phyloP scores from a whole-genome alignment of 768 basidiomycete species.

The Cyathus striatus region DNA sequence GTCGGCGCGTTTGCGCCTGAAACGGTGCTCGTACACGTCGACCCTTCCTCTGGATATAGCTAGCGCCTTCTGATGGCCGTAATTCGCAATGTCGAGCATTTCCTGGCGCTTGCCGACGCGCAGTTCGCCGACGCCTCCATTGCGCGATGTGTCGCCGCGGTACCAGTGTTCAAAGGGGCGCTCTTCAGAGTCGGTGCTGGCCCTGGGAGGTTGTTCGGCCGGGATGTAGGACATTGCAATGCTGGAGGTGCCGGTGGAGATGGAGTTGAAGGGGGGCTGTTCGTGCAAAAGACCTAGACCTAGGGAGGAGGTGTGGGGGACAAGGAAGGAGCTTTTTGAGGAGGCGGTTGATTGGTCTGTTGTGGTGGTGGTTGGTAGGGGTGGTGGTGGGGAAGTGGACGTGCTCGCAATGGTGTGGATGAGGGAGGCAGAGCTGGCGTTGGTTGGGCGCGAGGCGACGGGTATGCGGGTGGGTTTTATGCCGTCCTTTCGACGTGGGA shows the following conservation, averaged over 20 bases:
- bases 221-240: slow-evolving; percentile 22
- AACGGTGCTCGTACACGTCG: slow-evolving; percentile 16
- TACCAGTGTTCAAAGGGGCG: slow-evolving; percentile 89
- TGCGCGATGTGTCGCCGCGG: slow-evolving; percentile 78
- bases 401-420: slow-evolving; percentile 8
- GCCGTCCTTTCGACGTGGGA: slow-evolving; percentile 40
- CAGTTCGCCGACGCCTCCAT: slow-evolving; percentile 85
- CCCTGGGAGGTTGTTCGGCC: slow-evolving; percentile 39
- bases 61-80: slow-evolving; percentile 49
- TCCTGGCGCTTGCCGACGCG: slow-evolving; percentile 70
- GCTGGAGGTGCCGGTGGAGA: slow-evolving; percentile 38
- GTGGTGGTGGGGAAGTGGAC: slow-evolving; percentile 11
- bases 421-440: slow-evolving; percentile 14
- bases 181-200: slow-evolving; percentile 75
- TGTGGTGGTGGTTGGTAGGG: slow-evolving; percentile 16
- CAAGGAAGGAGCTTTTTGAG: slow-evolving; percentile 36
- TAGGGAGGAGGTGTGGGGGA: too few relatives aligned
- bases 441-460: slow-evolving; percentile 25
- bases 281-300: too few relatives aligned
- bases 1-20: slow-evolving; percentile 55
- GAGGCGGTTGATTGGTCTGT: slow-evolving; percentile 11
- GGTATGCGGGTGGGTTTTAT: slow-evolving; percentile 49
- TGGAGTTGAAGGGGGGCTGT: slow-evolving; percentile 52
- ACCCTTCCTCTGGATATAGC: slow-evolving; percentile 3
- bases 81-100: slow-evolving; percentile 87